Percentiles rank a stretch among this genome's conserved stretches.
phyloP scores from a whole-genome alignment of 192 early-diverging fungal genomes.

The Coemansia nantahalensis region DNA sequence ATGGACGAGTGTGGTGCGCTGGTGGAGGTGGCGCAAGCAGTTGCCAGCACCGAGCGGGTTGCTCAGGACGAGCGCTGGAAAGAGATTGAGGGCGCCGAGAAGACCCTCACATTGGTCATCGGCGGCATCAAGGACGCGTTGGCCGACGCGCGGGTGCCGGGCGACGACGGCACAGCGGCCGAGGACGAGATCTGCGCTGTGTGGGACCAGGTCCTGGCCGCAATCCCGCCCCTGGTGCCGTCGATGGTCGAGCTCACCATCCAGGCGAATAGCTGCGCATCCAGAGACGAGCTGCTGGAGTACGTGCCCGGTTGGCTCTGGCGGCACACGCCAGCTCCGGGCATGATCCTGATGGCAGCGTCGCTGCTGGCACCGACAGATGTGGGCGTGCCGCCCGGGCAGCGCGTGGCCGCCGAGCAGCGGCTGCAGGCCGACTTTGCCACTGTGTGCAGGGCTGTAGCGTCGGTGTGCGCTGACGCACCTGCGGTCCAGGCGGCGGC shows the following conservation, averaged over 20 bases:
- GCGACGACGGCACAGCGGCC: conserved; percentile 1
- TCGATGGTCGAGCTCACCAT: conserved; percentile 6
- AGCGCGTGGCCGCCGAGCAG: conserved; percentile 23
- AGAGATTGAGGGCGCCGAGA: conserved; percentile 40
- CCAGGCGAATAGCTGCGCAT: neutral
- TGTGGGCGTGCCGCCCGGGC: conserved; percentile 24
- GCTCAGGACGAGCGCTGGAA: conserved; percentile 22
- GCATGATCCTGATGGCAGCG: conserved; percentile 39
- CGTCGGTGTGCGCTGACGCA: neutral
- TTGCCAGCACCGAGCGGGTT: conserved; percentile 4
- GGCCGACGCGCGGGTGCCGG: conserved; percentile 2
- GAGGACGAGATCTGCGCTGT: conserved; percentile 38
- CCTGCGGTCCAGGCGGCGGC: neutral
- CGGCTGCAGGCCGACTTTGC: conserved; percentile 33
- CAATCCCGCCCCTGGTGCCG: conserved; percentile 23
- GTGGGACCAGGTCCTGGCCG: conserved; percentile 42
- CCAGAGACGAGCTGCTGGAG: neutral
- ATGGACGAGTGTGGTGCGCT: conserved; percentile 1
- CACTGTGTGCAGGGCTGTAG: conserved; percentile 4
- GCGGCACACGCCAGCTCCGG: conserved; percentile 42
- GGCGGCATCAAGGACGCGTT: conserved; percentile 40
- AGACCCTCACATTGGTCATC: conserved; percentile 45
- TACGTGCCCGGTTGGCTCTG: conserved; percentile 18
- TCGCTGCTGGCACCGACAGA: conserved; percentile 30
- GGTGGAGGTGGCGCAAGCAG: conserved; percentile 13